These are phyloP conservation scores for Urochloa ruziziensis DNA, from an alignment of 176 grass and related monocot genomes.

Conservation along the genomic window DNA sequence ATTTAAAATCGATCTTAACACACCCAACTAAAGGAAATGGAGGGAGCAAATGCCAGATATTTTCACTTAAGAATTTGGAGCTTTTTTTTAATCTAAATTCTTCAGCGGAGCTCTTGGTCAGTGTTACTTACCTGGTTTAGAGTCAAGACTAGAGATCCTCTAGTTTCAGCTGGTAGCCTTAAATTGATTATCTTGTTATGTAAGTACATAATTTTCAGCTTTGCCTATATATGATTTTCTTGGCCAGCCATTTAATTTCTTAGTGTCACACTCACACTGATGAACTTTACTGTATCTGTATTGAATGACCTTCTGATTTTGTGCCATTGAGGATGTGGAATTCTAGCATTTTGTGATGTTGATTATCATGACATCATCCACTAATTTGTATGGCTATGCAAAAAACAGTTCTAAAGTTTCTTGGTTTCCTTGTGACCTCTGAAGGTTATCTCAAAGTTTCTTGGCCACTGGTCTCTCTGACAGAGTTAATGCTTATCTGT, in stretches of 20 bases:
- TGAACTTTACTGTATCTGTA: not conserved
- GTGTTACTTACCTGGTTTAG: not conserved
- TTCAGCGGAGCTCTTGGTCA: not conserved
- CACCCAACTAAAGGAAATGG: not conserved
- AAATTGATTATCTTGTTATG: not conserved
- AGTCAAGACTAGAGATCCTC: not conserved
- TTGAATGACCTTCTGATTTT: conserved; percentile 2
- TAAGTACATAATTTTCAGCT: not conserved
- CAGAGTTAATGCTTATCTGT: not conserved
- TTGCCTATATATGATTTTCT: not conserved
- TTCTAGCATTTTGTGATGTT: not conserved
- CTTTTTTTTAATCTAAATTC: not conserved
- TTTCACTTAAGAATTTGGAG: not conserved
- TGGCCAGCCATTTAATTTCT: not conserved
- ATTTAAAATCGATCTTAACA: not conserved
- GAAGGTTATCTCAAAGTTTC: not conserved
- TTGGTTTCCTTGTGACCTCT: not conserved
- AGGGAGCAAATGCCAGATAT: not conserved
- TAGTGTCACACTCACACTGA: not conserved
- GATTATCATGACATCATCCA: not conserved
- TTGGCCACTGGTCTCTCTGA: not conserved
- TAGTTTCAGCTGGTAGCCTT: not conserved
- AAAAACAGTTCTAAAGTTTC: no score
- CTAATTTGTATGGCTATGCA: conserved; percentile 21
- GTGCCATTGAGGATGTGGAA: conserved; percentile 4